Base-by-base conservation (phyloP, 257 asterid species). In the Cordia subcordata region DNA sequence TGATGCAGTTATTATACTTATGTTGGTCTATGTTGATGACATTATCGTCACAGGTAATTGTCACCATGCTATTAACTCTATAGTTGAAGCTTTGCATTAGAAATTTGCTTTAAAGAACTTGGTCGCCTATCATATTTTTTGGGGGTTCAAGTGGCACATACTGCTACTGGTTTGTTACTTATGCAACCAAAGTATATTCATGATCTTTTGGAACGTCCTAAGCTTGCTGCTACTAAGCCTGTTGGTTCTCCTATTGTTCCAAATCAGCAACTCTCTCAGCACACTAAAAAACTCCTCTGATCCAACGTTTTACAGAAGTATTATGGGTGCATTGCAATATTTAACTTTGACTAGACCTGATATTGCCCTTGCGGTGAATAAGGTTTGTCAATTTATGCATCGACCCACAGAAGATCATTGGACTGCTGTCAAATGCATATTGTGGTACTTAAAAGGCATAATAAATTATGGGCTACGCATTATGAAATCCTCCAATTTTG, bases 301-400 rank as follows among this genome's bases (percentile, higher is more conserved):
- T 23, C 45, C 55, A 4, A 15, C 18, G 10, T 27, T 39, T 1
- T 60, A 46, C 23, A 15, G 27, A 8, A 44, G 23, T 1, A 23
- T 45, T 13, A 55, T 60, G 0, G 55, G 64, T 15, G 44, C 55
- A 15, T 22, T 60, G 8, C 9, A 60, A 42, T 60, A 60, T 44
- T 47, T 45, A 11, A 27, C 55, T 19, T 11, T 46, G 10, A 46
- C 52, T 46, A 1, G 17, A 9, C 52, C 52, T 5, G 52, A 46
- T 13, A 46, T 46, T 1, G 9, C n/a, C 10, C 15, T 3, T 12
- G 52, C 19, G 0, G 52, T 46, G 19, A 46, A 46, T 5, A 16
- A 46, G 5, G 52, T n/a, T n/a, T 46, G 52, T 15, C 52, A 46
- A 4, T 46, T 15, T 10, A 46, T 46, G 52, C 52, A 46, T 46